These are phyloP conservation scores for Bremia lactucae DNA, from an alignment of 352 stramenopile species.

Conservation along the genomic window DNA sequence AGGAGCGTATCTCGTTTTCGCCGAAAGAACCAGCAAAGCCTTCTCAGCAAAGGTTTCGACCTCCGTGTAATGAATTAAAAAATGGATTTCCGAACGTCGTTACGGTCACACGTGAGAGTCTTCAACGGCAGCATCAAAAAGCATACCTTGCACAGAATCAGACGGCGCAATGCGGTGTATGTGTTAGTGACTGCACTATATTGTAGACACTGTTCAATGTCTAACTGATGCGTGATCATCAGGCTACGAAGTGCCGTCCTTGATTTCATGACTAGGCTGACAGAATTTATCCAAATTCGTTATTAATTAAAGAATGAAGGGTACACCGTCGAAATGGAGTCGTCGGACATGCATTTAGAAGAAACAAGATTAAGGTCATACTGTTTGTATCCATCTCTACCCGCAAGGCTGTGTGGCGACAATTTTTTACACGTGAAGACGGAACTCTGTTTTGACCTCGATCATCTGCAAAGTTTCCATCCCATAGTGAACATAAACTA, in stretches of 20 bases:
- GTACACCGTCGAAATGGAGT: slow-evolving; percentile 23
- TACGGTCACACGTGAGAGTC: slow-evolving; percentile 72
- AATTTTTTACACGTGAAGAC: slow-evolving; percentile 12
- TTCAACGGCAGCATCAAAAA: slow-evolving; percentile 82
- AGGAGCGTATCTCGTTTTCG: slow-evolving; percentile 79
- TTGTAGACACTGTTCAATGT: slow-evolving; percentile 25
- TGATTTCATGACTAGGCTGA: too few relatives aligned
- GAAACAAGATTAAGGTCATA: slow-evolving; percentile 7
- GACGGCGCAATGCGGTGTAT: slow-evolving; percentile 52
- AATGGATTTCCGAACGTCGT: slow-evolving; percentile 25
- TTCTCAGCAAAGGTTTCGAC: slow-evolving; percentile 76
- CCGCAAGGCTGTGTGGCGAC: not conserved
- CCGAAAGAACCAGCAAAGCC: slow-evolving; percentile 79
- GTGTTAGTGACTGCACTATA: slow-evolving; percentile 40
- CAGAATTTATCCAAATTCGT: too few relatives aligned
- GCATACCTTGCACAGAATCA: slow-evolving; percentile 64
- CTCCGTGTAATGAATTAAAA: slow-evolving; percentile 17
- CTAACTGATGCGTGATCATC: slow-evolving; percentile 16
- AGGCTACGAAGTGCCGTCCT: slow-evolving; percentile 4
- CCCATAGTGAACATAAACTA: slow-evolving; percentile 1
- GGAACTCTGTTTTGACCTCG: slow-evolving; percentile 4
- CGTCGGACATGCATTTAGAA: slow-evolving; percentile 11
- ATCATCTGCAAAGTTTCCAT: slow-evolving; percentile 11
- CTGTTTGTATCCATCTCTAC: too few relatives aligned
- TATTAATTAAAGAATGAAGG: slow-evolving; percentile 11